Evolutionary conservation across 306 rosid genomes (phyloP).

Genomic region (Vicia sativa): DNA sequence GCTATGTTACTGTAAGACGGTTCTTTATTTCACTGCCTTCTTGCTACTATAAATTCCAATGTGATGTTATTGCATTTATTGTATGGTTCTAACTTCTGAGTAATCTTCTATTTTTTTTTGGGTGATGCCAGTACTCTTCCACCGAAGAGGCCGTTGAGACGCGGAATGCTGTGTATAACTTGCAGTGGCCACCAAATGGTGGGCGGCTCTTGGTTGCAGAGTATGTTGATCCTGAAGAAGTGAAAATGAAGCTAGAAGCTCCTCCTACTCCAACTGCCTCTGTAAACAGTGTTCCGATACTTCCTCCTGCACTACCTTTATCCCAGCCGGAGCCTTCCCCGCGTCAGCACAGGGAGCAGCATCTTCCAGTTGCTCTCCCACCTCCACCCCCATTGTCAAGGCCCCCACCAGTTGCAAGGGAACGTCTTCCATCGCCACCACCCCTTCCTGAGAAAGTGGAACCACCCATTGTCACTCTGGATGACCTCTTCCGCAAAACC

Average conservation of each 20-base stretch:
- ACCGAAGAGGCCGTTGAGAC: slow-evolving; percentile 85
- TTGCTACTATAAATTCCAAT: neutral
- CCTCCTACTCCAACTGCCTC: slow-evolving; percentile 66
- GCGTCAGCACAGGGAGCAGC: slow-evolving; percentile 48
- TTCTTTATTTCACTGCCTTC: slow-evolving; percentile 30
- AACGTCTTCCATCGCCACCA: slow-evolving; percentile 89
- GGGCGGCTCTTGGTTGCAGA: slow-evolving; percentile 86
- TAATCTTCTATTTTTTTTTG: slow-evolving; percentile 9
- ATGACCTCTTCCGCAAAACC: slow-evolving; percentile 92
- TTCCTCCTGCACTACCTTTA: slow-evolving; percentile 53
- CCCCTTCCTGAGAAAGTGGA: slow-evolving; percentile 68
- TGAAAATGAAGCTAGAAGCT: slow-evolving; percentile 63
- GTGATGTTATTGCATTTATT: slow-evolving; percentile 3
- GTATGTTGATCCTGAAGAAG: slow-evolving; percentile 88
- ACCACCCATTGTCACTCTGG: slow-evolving; percentile 83
- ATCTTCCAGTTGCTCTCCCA: slow-evolving; percentile 44
- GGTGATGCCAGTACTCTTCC: slow-evolving; percentile 71
- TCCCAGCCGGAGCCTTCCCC: slow-evolving; percentile 52
- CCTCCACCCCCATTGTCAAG: slow-evolving; percentile 59
- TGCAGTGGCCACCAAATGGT: slow-evolving; percentile 98
- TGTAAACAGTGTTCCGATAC: slow-evolving; percentile 47
- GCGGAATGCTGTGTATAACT: slow-evolving; percentile 83
- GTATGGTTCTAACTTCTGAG: slow-evolving; percentile 22
- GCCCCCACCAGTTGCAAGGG: slow-evolving; percentile 59
- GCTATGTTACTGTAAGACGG: slow-evolving; percentile 87